These are phyloP conservation scores for Neurospora sublineolata DNA, from an alignment of 495 filamentous ascomycete species.

Conservation along the genomic window DNA sequence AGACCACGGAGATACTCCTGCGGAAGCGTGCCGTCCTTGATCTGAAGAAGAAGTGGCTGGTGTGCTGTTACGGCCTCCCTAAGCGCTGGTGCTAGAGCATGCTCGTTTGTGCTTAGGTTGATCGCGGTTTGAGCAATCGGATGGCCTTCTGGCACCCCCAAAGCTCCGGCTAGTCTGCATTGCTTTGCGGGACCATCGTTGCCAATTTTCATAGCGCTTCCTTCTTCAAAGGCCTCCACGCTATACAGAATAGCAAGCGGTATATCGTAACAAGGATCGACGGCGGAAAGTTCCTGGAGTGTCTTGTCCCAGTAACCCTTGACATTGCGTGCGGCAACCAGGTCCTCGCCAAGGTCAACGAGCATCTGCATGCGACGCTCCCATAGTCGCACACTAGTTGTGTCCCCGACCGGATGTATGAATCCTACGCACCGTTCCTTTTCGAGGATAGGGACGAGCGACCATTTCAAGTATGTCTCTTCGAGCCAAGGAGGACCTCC, in stretches of 20 bases:
- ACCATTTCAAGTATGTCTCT: conserved; percentile 54
- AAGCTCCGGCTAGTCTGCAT: conserved; percentile 41
- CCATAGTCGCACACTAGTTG: conserved; percentile 25
- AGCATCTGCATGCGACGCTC: conserved; percentile 31
- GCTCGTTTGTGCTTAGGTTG: conserved; percentile 36
- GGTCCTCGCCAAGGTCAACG: conserved; percentile 21
- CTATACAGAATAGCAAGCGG: conserved; percentile 50
- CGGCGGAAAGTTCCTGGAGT: conserved; percentile 16
- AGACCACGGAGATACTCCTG: conserved; percentile 39
- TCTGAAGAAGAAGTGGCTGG: conserved; percentile 42
- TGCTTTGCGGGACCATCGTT: conserved; percentile 33
- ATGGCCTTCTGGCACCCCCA: conserved; percentile 49
- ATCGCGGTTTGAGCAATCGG: conserved; percentile 37
- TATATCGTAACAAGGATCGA: conserved; percentile 35
- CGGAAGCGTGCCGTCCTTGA: conserved; percentile 43
- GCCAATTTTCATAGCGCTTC: conserved; percentile 30
- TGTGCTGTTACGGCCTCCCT: conserved; percentile 44
- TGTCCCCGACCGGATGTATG: conserved; percentile 23
- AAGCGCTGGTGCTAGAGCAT: conserved; percentile 43
- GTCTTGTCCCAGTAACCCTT: conserved; percentile 26
- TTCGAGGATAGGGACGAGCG: conserved; percentile 46
- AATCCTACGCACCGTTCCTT: conserved; percentile 36
- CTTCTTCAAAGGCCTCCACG: conserved; percentile 26
- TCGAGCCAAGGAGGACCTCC: conserved; percentile 37
- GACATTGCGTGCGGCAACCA: conserved; percentile 21